Base-by-base conservation (phyloP, 1,284 basidiomycete genomes). In the Schizophyllum amplum region DNA sequence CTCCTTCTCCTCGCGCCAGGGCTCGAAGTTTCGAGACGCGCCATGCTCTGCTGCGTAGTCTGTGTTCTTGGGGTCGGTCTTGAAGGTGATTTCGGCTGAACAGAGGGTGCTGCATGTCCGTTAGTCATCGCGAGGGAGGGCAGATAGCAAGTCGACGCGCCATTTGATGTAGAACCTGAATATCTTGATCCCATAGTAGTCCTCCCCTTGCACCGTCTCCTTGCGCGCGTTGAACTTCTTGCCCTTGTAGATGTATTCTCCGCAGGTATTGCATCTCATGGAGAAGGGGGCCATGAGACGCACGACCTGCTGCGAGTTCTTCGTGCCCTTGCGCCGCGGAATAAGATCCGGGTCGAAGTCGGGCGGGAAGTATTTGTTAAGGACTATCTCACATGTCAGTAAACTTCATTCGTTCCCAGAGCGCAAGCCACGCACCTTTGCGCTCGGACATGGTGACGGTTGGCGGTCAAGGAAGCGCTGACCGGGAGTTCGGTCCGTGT, bases 181-280 rank as follows among this genome's bases (percentile, higher is more conserved):
- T 60, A 95, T 96, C 72, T 97, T 97, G 78, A 99, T 98, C 13
- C 95, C 95, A 75, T 93, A 94, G 69, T 99, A 99, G 65, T 96
- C 93, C 70, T 99, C 94, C 1, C 92, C 94, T 5, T 93, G 86
- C 15, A 97, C 97, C 0, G 94, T 97, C 77, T 99, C 97, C 70
- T 99, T 99, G 54, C 96, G 82, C 1, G 97, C 97, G 65, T 99
- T 99, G 79, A 99, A 99, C 74, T 99, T 99, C 76, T 98, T 98
- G 51, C 96, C 97, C 70, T 98, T 88, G 78, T 94, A 95, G 60
- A 98, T 91, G 70, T 98, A 99, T 72, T 99, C 97, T 57, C 95
- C 96, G 66, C 96, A 99, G 11, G 91, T 90, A 67, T 90, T 93
- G 68, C 92, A 95, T 66, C 92, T 84, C 96, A 99, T 99, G 15